These are phyloP conservation scores for Halophytophthora polymorphica DNA, from an alignment of 352 stramenopile genomes.

Conservation along the genomic window DNA sequence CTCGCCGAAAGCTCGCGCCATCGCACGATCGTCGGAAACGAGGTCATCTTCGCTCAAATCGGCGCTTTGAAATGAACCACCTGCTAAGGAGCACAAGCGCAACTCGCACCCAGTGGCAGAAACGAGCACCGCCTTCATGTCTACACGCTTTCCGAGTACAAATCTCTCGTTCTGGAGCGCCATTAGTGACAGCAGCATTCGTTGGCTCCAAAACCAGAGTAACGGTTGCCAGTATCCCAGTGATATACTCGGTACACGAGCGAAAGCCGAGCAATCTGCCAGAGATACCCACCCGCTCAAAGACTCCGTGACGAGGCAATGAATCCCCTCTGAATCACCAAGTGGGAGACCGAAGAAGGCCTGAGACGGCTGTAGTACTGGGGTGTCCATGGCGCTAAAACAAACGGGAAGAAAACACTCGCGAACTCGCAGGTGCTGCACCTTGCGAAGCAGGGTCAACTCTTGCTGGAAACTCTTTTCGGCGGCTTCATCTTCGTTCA, in stretches of 20 bases:
- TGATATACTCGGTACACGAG: slow-evolving; percentile 10
- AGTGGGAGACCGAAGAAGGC: background rate
- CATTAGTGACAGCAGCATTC: slow-evolving; percentile 29
- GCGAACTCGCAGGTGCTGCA: slow-evolving; percentile 17
- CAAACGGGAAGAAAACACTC: slow-evolving; percentile 21
- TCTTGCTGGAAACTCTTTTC: slow-evolving; percentile 19
- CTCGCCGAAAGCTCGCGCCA: slow-evolving; percentile 3
- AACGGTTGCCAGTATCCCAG: slow-evolving; percentile 22
- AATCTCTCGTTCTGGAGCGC: slow-evolving; percentile 30
- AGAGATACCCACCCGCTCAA: slow-evolving; percentile 28
- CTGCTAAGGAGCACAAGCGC: slow-evolving; percentile 21
- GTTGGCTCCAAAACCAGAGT: slow-evolving; percentile 29
- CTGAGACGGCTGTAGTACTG: slow-evolving; percentile 15
- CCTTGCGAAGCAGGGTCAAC: slow-evolving; percentile 19
- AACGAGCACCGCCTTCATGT: slow-evolving; percentile 26
- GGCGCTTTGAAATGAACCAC: slow-evolving; percentile 7
- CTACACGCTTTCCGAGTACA: slow-evolving; percentile 6
- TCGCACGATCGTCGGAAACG: background rate
- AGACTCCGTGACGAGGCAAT: slow-evolving; percentile 28
- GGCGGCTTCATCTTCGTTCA: background rate
- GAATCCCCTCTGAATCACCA: slow-evolving; percentile 4
- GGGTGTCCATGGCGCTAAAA: slow-evolving; percentile 7
- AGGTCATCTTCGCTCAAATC: slow-evolving; percentile 2
- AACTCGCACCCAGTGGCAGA: slow-evolving; percentile 24
- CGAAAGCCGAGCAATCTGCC: slow-evolving; percentile 15